These are phyloP conservation scores for Geosmithia flava DNA, from an alignment of 2,329 filamentous ascomycete species.

Conservation along the genomic window DNA sequence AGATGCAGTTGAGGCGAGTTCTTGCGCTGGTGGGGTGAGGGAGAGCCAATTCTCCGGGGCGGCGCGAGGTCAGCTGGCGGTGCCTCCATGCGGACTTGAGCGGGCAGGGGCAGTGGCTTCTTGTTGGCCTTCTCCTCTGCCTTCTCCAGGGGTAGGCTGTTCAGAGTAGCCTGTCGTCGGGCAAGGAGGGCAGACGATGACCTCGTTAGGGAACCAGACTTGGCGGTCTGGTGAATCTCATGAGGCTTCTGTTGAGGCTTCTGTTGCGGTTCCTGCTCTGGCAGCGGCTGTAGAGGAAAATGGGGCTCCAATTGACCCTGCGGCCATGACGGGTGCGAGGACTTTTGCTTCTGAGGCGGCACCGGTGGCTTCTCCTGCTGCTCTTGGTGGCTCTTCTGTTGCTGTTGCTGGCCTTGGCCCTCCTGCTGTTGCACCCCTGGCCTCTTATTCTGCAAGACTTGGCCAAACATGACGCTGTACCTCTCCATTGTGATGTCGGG, in stretches of 20 bases:
- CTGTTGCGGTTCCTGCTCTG: neutral
- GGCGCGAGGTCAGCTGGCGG: slow-evolving; percentile 13
- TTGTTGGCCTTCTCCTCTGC: slow-evolving; percentile 21
- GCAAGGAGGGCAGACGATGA: slow-evolving; percentile 29
- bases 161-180: slow-evolving; percentile 45
- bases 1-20: slow-evolving; percentile 31
- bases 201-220: neutral
- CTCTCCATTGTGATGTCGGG: slow-evolving; percentile 72
- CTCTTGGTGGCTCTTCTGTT: neutral
- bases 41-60: slow-evolving; percentile 20
- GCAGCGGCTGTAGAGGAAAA: neutral
- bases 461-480: slow-evolving; percentile 89
- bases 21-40: slow-evolving; percentile 33
- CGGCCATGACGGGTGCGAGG: neutral
- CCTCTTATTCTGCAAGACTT: slow-evolving; percentile 44
- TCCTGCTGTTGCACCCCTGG: neutral
- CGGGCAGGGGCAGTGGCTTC: neutral
- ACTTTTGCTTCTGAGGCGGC: slow-evolving; percentile 1
- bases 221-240: neutral
- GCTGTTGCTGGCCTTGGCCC: neutral
- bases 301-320: neutral
- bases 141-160: slow-evolving; percentile 26
- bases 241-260: neutral
- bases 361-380: slow-evolving; percentile 10
- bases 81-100: neutral